Base-by-base conservation (phyloP, 371 early-diverging fungal species). In the Mucor racemosus region DNA sequence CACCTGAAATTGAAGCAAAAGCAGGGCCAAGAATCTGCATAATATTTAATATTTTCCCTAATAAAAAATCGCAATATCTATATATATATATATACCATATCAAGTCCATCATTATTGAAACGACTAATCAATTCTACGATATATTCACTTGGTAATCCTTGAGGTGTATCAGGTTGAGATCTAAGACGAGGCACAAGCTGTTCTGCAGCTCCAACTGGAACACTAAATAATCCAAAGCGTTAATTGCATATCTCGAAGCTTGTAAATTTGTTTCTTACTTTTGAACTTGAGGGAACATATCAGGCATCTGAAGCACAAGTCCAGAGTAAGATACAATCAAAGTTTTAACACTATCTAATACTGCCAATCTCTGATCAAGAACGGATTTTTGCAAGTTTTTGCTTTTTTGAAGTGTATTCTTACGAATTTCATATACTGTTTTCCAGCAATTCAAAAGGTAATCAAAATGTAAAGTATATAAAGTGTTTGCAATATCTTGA, bases 311-410 rank as follows among this genome's bases (percentile, higher is more conserved):
- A 35, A 96, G 68, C 21, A 92, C 85, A 53, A 97, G 80, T 11
- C 95, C 95, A 46, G 90, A 83, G 71, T 97, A 98, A 55, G 92
- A 95, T 0, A 96, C 84, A 19, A 94, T 60, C 58, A 97, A 65
- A 0, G 56, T 74, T 53, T 84, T 80, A 19, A 83, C 78, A 13
- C 68, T 69, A 42, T 87, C 85, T 60, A 97, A 54, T 5, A 86
- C 85, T 9, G 58, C 48, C 5, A 92, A 58, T n/a, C 95, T 85
- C 38, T 85, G 77, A 10, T 84, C 75, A 1, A 92, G 72, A 19
- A 85, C 81, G 1, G 77, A 61, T 14, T 79, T 73, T 6, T 91
- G 90, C 8, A 92, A 77, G 6, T 77, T 79, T 85, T 86, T 78
- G 71, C 77, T 70, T 73, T 88, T 64, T 56, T 72, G 56, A 42